Evolutionary conservation across 1,139 yeast species (phyloP).

Genomic region (Kurtzmaniella quercitrusa): DNA sequence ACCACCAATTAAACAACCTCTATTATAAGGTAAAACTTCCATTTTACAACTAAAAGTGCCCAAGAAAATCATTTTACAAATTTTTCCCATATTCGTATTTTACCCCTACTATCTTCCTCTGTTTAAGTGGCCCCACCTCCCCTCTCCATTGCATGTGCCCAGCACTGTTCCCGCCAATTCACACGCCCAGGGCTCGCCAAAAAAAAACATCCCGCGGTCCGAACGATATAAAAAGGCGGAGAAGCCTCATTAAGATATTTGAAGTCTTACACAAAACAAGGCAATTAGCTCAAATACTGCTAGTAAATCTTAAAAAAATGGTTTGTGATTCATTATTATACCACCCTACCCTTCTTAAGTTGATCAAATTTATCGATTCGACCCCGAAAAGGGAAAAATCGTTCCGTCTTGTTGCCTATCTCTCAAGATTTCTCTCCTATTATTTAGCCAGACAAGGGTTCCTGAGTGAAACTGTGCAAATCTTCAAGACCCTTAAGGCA

Average conservation of each 20-base stretch:
- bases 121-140: not conserved
- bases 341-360: conserved; percentile 69
- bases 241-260: not conserved
- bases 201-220: conserved; percentile 2
- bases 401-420: conserved; percentile 76
- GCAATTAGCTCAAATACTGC: no score
- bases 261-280: not conserved
- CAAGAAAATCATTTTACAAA: no score
- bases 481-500: conserved; percentile 49
- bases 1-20: not conserved
- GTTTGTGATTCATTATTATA: conserved; percentile 63
- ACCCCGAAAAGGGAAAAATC: conserved; percentile 69
- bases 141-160: not conserved
- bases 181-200: not conserved
- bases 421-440: conserved; percentile 67
- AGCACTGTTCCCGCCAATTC: not conserved
- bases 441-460: conserved; percentile 61
- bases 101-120: no score
- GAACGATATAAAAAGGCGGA: not conserved
- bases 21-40: no score
- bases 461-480: conserved; percentile 43
- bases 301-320: no score
- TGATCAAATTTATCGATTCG: conserved; percentile 61
- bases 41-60: no score
- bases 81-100: no score